Evolutionary conservation across 2,329 filamentous ascomycete genomes (phyloP).

Genomic region (Cladosporium sp.): DNA sequence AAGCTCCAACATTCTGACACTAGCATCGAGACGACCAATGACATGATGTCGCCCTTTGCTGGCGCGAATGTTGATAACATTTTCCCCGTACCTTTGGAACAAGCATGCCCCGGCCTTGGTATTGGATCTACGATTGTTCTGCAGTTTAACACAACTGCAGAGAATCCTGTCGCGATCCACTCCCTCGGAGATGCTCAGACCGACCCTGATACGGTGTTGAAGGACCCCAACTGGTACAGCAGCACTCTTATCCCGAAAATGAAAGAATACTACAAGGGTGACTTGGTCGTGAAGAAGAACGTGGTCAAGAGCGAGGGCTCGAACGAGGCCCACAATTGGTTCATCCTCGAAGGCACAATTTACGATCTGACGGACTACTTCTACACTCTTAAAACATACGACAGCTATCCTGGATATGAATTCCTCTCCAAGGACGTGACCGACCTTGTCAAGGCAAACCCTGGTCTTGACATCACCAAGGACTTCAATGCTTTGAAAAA

Average conservation of each 20-base stretch:
- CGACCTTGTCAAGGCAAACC: conserved; percentile 66
- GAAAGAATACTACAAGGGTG: conserved; percentile 79
- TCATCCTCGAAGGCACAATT: conserved; percentile 68
- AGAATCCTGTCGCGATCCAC: conserved; percentile 53
- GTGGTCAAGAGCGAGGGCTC: conserved; percentile 63
- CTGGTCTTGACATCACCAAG: conserved; percentile 72
- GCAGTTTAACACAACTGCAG: conserved; percentile 60
- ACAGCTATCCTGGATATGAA: conserved; percentile 54
- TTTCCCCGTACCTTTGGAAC: conserved; percentile 71
- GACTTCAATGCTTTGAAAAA: conserved; percentile 57
- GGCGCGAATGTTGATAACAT: conserved; percentile 79
- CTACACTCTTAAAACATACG: conserved; percentile 60
- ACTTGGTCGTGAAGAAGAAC: conserved; percentile 66
- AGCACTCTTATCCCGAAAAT: conserved; percentile 72
- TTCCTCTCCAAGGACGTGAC: conserved; percentile 70
- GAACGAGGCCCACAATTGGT: conserved; percentile 69
- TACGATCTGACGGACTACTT: conserved; percentile 95
- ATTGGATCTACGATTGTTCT: conserved; percentile 56
- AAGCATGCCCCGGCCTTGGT: conserved; percentile 72
- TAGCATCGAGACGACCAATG: conserved; percentile 50
- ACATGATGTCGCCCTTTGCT: conserved; percentile 71
- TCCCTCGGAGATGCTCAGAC: conserved; percentile 60
- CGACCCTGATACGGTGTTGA: conserved; percentile 52
- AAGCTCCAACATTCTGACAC: conserved; percentile 77
- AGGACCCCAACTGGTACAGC: conserved; percentile 71